Evolutionary conservation across 1,284 basidiomycete genomes (phyloP).

Genomic region (Trametes versicolor): DNA sequence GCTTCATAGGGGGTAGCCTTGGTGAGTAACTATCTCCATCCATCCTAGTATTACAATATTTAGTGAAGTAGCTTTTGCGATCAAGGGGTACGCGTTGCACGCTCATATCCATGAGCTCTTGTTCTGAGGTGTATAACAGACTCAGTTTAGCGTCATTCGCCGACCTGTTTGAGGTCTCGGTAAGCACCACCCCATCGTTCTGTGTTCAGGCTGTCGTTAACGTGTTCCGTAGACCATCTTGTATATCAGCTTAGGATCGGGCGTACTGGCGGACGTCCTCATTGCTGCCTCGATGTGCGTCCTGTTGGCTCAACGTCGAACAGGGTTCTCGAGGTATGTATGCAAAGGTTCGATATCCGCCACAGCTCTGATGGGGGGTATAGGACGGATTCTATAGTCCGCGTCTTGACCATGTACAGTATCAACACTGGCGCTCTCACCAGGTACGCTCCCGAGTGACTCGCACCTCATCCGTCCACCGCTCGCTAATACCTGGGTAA

Average conservation of each 20-base stretch:
- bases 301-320: slow-evolving; percentile 14
- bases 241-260: slow-evolving; percentile 21
- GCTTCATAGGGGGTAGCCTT: slow-evolving; percentile 30
- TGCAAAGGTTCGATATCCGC: too few relatives aligned
- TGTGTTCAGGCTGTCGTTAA: not conserved
- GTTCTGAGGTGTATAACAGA: slow-evolving; percentile 1
- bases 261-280: slow-evolving; percentile 22
- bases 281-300: slow-evolving; percentile 19
- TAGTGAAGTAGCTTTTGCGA: slow-evolving; percentile 24
- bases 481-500: not conserved
- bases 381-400: slow-evolving; percentile 26
- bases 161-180: slow-evolving; percentile 26
- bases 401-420: slow-evolving; percentile 28
- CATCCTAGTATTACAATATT: not conserved
- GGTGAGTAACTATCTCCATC: slow-evolving; percentile 13
- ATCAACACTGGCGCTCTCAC: slow-evolving; percentile 32
- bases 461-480: not conserved
- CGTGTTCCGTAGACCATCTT: slow-evolving; percentile 6
- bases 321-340: slow-evolving; percentile 23
- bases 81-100: slow-evolving; percentile 25
- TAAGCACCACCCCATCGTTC: not conserved
- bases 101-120: not conserved
- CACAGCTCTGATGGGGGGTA: not conserved
- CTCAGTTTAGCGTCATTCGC: slow-evolving; percentile 25
- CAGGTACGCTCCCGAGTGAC: slow-evolving; percentile 6